Evolutionary conservation across 164 flowering plant genomes (phyloP), one percentile per base, ranked within the genome.

Genomic region (Aristolochia contorta): DNA sequence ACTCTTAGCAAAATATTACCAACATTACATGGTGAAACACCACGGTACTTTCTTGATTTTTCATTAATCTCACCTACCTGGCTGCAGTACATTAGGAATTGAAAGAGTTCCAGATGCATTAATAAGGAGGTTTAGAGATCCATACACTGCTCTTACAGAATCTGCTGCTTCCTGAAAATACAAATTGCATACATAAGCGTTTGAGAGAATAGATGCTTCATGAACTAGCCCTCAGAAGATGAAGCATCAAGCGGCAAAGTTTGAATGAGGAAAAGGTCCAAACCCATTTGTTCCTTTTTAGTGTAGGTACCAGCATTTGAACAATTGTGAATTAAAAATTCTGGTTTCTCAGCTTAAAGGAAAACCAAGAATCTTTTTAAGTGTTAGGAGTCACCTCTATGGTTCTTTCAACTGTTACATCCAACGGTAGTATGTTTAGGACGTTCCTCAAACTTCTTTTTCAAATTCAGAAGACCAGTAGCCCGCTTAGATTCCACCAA

Each of bases 31-130:
- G 56, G 25, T 22, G 56, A 21, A 23, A 23, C 30, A 53, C 12
- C 12, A 10, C 10, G 1, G 43, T 37, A 37, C 10, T 37, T 37
- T 8, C 7, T 37, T 37, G 5, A 37, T 37, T 37, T 10, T 37
- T 37, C 7, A 3, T 32, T 12, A n/a, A 54, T 63, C 19, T 63
- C 30, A 46, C 66, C 20, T 69, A 89, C 98, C 98, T 78, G 98
- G 98, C 55, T 86, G 91, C 69, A 93, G 50, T 19, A 84, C 82
- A 73, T 79, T 64, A 13, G 96, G 97, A 50, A 87, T 69, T 47
- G 98, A 89, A 65, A 93, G 93, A 72, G 89, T 73, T n/a, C 97
- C 96, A 50, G 97, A 77, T 32, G 96, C 79, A 75, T 93, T 89
- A 48, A 93, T 72, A 25, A 93, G 90, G 73, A 93, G 96, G 72